Conservation (phyloP, 2,329 filamentous ascomycete genomes). For the Pyrenophora graminea region DNA sequence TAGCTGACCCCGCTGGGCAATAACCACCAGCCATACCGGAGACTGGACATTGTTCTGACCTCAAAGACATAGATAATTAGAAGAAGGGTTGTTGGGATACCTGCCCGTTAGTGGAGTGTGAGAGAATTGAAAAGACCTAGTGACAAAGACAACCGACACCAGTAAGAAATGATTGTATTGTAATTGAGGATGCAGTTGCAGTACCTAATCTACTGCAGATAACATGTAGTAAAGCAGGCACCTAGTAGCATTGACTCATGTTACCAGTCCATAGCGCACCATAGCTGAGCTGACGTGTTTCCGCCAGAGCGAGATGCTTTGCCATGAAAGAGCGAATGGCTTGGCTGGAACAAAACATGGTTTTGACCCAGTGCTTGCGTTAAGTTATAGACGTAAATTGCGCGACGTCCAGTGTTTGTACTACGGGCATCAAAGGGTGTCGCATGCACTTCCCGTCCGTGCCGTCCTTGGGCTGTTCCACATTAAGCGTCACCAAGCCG, state of each 20-base stretch:
- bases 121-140: not conserved
- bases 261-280: not conserved
- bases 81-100: conserved; percentile 3
- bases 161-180: not conserved
- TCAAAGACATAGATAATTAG: conserved; percentile 4
- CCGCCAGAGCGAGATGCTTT: not conserved
- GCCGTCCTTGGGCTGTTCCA: not conserved
- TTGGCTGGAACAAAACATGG: conserved; percentile 3
- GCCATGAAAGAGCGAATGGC: conserved; percentile 1
- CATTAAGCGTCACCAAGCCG: not conserved
- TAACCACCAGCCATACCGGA: conserved; percentile 19
- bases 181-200: not conserved
- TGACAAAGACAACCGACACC: not conserved
- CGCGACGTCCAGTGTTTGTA: conserved; percentile 1
- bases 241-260: not conserved
- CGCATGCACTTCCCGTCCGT: not conserved
- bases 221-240: not conserved
- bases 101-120: conserved; percentile 1
- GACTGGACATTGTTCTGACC: conserved; percentile 25
- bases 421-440: not conserved
- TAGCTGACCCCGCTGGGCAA: conserved; percentile 20
- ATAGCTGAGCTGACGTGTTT: conserved; percentile 5
- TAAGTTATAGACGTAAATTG: not conserved
- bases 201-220: not conserved
- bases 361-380: not conserved